Conservation (phyloP, 169 alveolate species). For the Plasmodium inui region DNA sequence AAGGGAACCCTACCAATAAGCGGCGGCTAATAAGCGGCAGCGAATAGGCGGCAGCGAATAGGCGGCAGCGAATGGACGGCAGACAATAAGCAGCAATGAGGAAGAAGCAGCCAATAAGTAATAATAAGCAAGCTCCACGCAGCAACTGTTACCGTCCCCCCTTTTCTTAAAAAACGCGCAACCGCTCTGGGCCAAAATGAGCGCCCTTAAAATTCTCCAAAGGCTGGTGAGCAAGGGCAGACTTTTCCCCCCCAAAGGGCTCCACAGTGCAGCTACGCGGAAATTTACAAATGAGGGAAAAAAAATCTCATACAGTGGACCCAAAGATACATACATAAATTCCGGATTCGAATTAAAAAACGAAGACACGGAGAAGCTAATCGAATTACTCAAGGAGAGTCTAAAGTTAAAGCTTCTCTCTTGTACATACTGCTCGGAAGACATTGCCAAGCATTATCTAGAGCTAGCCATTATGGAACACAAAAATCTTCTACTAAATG, state of each 20-base stretch:
- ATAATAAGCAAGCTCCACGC: neutral
- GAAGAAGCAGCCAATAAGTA: no score
- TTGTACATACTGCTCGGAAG: constrained; percentile 70
- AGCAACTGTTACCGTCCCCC: neutral
- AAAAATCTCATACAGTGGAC: constrained; percentile 69
- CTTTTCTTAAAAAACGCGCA: neutral
- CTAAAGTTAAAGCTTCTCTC: constrained; percentile 61
- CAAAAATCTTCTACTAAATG: constrained; percentile 63
- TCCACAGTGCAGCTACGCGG: neutral
- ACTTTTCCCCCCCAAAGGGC: neutral
- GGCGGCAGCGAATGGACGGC: neutral
- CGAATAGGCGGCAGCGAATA: neutral
- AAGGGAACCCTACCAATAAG: neutral
- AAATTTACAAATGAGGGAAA: constrained; percentile 16
- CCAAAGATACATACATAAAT: constrained; percentile 71
- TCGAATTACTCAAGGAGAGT: constrained; percentile 51
- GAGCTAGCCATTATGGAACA: constrained; percentile 76
- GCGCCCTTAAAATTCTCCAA: neutral
- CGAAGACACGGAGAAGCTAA: constrained; percentile 75
- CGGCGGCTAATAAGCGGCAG: neutral
- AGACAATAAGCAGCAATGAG: neutral
- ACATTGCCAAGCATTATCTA: constrained; percentile 64
- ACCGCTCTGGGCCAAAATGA: neutral
- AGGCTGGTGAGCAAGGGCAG: neutral
- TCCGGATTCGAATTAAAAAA: constrained; percentile 67